phyloP scores from a whole-genome alignment of 2,329 filamentous ascomycete species.

The Trichoderma citrinoviride region DNA sequence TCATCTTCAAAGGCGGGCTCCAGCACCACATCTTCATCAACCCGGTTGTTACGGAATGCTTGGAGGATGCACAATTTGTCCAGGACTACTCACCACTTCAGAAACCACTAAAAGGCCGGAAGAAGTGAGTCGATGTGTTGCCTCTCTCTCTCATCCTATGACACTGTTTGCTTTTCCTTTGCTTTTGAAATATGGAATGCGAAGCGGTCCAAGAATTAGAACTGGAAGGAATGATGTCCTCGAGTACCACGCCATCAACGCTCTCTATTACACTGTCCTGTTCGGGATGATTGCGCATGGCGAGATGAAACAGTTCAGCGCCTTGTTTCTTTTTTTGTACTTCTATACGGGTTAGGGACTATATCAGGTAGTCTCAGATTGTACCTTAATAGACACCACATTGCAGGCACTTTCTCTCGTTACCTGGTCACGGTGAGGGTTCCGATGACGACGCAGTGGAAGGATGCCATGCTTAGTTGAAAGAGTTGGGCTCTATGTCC shows the following conservation, averaged over 20 bases:
- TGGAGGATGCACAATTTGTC: slow-evolving; percentile 39
- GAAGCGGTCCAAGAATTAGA: background rate
- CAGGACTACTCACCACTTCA: slow-evolving; percentile 24
- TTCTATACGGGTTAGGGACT: background rate
- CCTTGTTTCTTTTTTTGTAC: background rate
- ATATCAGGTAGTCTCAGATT: no score
- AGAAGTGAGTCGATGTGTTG: slow-evolving; percentile 20
- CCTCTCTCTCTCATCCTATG: background rate
- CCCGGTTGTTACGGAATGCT: slow-evolving; percentile 39
- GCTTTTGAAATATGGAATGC: background rate
- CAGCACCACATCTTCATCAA: slow-evolving; percentile 40
- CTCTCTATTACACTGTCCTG: background rate
- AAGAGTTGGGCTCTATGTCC: background rate
- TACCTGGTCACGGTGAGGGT: no score
- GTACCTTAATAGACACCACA: no score
- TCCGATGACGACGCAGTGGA: background rate
- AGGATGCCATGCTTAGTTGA: background rate
- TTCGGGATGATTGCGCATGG: background rate
- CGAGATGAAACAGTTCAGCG: background rate
- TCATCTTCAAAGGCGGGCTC: slow-evolving; percentile 47
- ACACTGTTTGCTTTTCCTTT: background rate
- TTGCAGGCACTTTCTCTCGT: no score
- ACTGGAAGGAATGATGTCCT: background rate
- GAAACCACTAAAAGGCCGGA: slow-evolving; percentile 25
- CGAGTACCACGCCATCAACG: background rate